Percentiles rank a stretch among this genome's conserved stretches.
phyloP scores from a whole-genome alignment of 2,329 filamentous ascomycete species.

The Alternaria consortialis region DNA sequence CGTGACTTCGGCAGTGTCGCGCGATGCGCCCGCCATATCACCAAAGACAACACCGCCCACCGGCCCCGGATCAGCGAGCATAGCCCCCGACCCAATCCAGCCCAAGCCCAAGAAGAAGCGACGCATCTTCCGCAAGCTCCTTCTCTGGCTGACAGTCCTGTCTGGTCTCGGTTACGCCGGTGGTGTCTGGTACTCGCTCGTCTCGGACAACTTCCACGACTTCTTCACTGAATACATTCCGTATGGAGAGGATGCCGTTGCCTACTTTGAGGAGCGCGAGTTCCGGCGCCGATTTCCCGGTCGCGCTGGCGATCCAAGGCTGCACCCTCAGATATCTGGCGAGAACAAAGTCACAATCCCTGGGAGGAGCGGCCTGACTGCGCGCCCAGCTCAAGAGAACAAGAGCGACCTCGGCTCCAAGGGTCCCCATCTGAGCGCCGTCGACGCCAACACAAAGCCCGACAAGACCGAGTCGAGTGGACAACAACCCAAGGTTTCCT shows the following conservation, averaged over 20 bases:
- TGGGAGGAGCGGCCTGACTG: slow-evolving; percentile 84
- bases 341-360: slow-evolving; percentile 83
- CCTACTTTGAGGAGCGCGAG: slow-evolving; percentile 94
- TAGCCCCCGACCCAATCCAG: slow-evolving; percentile 52
- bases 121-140: slow-evolving; percentile 74
- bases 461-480: slow-evolving; percentile 12
- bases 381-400: slow-evolving; percentile 73
- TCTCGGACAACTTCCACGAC: slow-evolving; percentile 98
- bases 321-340: slow-evolving; percentile 59
- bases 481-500: slow-evolving; percentile 39
- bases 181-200: slow-evolving; percentile 89
- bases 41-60: slow-evolving; percentile 52
- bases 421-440: slow-evolving; percentile 70
- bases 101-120: slow-evolving; percentile 69
- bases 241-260: slow-evolving; percentile 90
- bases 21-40: slow-evolving; percentile 41
- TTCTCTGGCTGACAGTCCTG: slow-evolving; percentile 79
- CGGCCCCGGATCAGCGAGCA: slow-evolving; percentile 54
- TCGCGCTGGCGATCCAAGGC: slow-evolving; percentile 52
- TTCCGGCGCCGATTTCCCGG: slow-evolving; percentile 83
- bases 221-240: slow-evolving; percentile 98
- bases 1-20: slow-evolving; percentile 30
- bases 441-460: slow-evolving; percentile 56
- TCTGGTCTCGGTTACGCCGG: slow-evolving; percentile 82
- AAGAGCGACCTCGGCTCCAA: slow-evolving; percentile 49